These are phyloP conservation scores for Botrytis medusae DNA, from an alignment of 2,329 filamentous ascomycete species.

Conservation along the genomic window DNA sequence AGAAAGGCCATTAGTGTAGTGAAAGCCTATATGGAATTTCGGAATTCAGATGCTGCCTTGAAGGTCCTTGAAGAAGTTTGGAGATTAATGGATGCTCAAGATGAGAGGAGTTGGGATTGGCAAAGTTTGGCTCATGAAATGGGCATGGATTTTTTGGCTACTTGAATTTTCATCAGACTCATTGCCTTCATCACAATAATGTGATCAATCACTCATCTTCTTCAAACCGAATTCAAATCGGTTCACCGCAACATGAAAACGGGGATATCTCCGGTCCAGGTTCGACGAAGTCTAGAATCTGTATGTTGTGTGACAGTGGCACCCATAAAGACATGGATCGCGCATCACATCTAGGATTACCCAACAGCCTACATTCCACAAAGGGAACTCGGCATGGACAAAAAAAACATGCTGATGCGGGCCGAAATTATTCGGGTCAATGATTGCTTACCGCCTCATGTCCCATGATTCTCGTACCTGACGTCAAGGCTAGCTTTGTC, in stretches of 20 bases:
- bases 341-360: not conserved
- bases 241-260: not conserved
- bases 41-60: constrained; percentile 55
- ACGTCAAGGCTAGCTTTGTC: not conserved
- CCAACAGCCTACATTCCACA: not conserved
- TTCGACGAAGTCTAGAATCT: not conserved
- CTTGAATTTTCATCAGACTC: constrained; percentile 27
- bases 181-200: not conserved
- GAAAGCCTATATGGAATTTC: constrained; percentile 58
- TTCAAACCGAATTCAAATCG: not conserved
- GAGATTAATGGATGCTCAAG: constrained; percentile 57
- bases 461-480: not conserved
- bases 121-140: constrained; percentile 55
- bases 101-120: constrained; percentile 65
- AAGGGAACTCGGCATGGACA: not conserved
- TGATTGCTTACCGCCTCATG: not conserved
- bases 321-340: not conserved
- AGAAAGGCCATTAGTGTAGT: constrained; percentile 51
- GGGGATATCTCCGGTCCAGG: not conserved
- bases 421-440: not conserved
- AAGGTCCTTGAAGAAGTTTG: constrained; percentile 60
- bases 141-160: constrained; percentile 54
- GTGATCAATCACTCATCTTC: not conserved
- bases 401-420: not conserved
- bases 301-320: not conserved